Evolutionary conservation across 257 asterid species (phyloP).

Genomic region (Craterostigma plantagineum): DNA sequence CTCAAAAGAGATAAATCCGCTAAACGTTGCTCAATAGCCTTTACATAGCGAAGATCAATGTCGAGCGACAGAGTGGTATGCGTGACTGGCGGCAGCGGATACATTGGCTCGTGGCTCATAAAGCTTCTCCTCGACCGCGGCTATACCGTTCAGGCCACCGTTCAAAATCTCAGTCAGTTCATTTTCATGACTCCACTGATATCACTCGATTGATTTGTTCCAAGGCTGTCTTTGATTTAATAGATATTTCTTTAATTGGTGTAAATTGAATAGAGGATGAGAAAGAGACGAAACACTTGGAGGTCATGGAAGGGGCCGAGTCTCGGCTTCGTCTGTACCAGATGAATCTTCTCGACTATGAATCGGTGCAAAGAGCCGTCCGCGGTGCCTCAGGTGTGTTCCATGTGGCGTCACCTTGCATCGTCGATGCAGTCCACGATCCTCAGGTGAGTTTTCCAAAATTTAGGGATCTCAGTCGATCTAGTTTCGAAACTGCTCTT

Average conservation of each 20-base stretch:
- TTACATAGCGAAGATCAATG: neutral
- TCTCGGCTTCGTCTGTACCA: slow-evolving; percentile 57
- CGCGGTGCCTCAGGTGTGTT: slow-evolving; percentile 46
- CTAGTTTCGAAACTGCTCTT: neutral
- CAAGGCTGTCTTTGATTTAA: neutral
- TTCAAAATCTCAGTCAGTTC: slow-evolving; percentile 33
- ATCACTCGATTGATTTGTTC: neutral
- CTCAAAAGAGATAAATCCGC: too few relatives aligned
- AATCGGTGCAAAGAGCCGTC: slow-evolving; percentile 44
- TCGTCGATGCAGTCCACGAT: slow-evolving; percentile 38
- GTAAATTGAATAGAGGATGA: slow-evolving; percentile 32
- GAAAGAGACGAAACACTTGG: slow-evolving; percentile 62
- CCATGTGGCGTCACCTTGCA: slow-evolving; percentile 73
- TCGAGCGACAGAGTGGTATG: slow-evolving; percentile 32
- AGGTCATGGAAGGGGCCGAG: slow-evolving; percentile 46
- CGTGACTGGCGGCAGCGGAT: slow-evolving; percentile 86
- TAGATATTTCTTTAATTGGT: neutral
- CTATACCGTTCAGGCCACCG: slow-evolving; percentile 84
- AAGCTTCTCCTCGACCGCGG: slow-evolving; percentile 69
- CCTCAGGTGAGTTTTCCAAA: slow-evolving; percentile 31
- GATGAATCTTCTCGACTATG: slow-evolving; percentile 51
- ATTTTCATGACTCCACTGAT: neutral
- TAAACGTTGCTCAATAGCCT: too few relatives aligned
- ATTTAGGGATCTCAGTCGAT: neutral
- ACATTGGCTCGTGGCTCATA: slow-evolving; percentile 60